Conservation (phyloP, 805 yeast species). For the Candida gorgasii region DNA sequence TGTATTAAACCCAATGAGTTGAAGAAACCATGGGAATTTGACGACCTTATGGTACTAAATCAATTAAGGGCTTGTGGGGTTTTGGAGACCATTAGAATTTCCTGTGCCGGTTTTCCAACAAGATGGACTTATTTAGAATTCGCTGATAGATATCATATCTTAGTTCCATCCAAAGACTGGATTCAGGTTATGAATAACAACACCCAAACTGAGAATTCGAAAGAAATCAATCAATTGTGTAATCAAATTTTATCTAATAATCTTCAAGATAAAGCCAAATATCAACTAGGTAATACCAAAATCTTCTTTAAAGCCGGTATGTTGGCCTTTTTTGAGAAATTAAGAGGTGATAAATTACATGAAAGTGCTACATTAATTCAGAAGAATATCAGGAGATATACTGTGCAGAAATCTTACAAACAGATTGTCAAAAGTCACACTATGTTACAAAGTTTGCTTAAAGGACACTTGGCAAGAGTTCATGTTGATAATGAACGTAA, state of each 20-base stretch:
- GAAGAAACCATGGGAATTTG: slow-evolving; percentile 94
- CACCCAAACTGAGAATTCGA: slow-evolving; percentile 40
- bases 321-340: slow-evolving; percentile 85
- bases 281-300: slow-evolving; percentile 90
- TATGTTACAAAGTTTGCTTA: slow-evolving; percentile 57
- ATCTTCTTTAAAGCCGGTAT: slow-evolving; percentile 96
- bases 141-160: slow-evolving; percentile 82
- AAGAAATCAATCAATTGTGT: slow-evolving; percentile 64
- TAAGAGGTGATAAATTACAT: slow-evolving; percentile 75
- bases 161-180: slow-evolving; percentile 73
- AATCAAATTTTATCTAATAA: slow-evolving; percentile 63
- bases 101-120: slow-evolving; percentile 98
- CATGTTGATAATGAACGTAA: slow-evolving; percentile 57
- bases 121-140: slow-evolving; percentile 94
- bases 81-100: slow-evolving; percentile 90
- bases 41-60: slow-evolving; percentile 90
- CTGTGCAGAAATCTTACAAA: slow-evolving; percentile 61
- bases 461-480: slow-evolving; percentile 62
- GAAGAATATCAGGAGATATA: slow-evolving; percentile 69
- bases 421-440: slow-evolving; percentile 55
- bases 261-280: slow-evolving; percentile 66
- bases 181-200: slow-evolving; percentile 51
- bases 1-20: slow-evolving; percentile 96
- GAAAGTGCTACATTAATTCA: slow-evolving; percentile 83
- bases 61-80: slow-evolving; percentile 99